phyloP scores from a whole-genome alignment of 768 basidiomycete genomes.

The Suillus subluteus region DNA sequence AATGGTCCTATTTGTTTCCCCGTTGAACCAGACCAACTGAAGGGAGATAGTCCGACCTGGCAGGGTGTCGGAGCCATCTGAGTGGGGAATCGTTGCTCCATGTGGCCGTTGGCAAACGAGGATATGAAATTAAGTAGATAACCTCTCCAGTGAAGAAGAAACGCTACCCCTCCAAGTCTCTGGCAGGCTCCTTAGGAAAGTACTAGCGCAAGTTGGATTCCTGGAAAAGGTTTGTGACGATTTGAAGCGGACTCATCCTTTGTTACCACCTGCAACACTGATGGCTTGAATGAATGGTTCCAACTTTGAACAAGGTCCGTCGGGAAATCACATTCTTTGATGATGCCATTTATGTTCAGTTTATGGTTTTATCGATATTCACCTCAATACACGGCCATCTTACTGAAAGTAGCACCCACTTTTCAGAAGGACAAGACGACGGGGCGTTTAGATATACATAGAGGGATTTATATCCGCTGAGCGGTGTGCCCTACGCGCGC shows the following conservation, averaged over 20 bases:
- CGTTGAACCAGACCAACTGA: neutral
- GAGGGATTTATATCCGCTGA: neutral
- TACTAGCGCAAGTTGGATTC: neutral
- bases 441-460: neutral
- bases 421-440: neutral
- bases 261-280: neutral
- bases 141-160: neutral
- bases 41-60: neutral
- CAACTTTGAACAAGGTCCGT: neutral
- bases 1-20: neutral
- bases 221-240: neutral
- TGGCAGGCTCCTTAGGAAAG: neutral
- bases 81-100: too few species aligned
- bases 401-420: neutral
- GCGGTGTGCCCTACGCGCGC: neutral
- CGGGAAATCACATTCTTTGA: neutral
- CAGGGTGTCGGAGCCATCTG: neutral
- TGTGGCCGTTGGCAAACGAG: neutral
- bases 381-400: neutral
- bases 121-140: neutral
- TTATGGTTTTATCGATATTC: neutral
- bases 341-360: neutral
- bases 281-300: too few species aligned
- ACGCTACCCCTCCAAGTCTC: neutral
- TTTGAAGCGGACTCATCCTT: neutral